Percentiles rank a stretch among this genome's conserved stretches.
These are phyloP conservation scores for Lachancea mirantina DNA, from an alignment of 805 yeast genomes.

Conservation along the genomic window DNA sequence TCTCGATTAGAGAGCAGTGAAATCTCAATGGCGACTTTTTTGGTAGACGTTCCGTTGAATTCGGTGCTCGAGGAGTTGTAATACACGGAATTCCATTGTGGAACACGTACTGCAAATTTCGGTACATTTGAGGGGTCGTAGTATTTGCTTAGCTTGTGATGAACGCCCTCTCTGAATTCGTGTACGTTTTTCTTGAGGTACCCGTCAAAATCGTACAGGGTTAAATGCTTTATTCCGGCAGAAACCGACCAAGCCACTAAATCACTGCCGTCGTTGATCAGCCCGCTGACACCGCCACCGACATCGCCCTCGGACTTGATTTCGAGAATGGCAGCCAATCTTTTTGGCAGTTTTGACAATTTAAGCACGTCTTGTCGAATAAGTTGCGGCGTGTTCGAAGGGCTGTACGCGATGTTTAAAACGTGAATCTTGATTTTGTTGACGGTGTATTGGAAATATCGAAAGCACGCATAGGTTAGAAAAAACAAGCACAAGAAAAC, in stretches of 20 bases:
- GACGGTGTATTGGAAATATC: conserved; percentile 45
- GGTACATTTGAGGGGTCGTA: conserved; percentile 70
- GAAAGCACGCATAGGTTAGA: conserved; percentile 47
- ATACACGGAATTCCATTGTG: conserved; percentile 52
- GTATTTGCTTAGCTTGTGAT: conserved; percentile 55
- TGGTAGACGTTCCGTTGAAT: conserved; percentile 27
- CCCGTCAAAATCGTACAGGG: conserved; percentile 78
- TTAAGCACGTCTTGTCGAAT: conserved; percentile 76
- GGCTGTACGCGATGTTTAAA: conserved; percentile 57
- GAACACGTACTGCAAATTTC: conserved; percentile 51
- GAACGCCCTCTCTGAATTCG: conserved; percentile 49
- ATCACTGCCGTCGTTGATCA: conserved; percentile 71
- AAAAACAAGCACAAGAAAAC: conserved; percentile 45
- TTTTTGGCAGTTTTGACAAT: conserved; percentile 68
- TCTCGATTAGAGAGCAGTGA: conserved; percentile 66
- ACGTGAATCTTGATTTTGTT: conserved; percentile 50
- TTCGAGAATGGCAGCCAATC: conserved; percentile 68
- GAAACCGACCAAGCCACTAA: conserved; percentile 82
- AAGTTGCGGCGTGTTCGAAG: conserved; percentile 71
- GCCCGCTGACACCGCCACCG: conserved; percentile 82
- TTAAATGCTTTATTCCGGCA: conserved; percentile 67
- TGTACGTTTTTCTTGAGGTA: conserved; percentile 47
- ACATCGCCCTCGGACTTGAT: conserved; percentile 72
- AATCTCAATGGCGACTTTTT: conserved; percentile 50
- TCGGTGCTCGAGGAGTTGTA: conserved; percentile 30